Base-by-base conservation (phyloP, 441 rosid species). In the Sinapis alba region DNA sequence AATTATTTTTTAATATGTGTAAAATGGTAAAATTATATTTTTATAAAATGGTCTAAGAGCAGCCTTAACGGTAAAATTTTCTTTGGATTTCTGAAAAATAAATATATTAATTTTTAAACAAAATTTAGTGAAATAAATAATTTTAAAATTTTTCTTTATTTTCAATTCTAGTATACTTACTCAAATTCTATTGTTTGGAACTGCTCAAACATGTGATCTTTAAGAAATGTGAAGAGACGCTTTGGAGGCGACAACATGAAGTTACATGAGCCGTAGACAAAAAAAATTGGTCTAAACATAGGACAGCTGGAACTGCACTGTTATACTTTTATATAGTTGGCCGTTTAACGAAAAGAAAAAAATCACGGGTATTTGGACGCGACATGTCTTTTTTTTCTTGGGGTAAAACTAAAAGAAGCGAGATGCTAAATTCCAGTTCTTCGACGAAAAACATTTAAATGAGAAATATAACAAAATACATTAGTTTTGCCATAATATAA, bases 211-310 rank as follows among this genome's bases (percentile, higher is more conserved):
- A n/a, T n/a, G n/a, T n/a, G n/a, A n/a, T n/a, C n/a, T n/a, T n/a
- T n/a, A n/a, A n/a, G 74, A 75, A 20, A 19, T 69, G 26, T 62
- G 74, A 75, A 69, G 79, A 69, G 74, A 69, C 75, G 70, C 70
- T 68, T 36, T 69, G 3, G 41, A 76, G 20, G 75, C 62, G 80
- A 77, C 80, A 77, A 47, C 76, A 30, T 71, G 74, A 71, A 65
- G 54, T 58, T 45, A 71, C 28, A 70, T 6, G 11, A 65, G 65
- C 19, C 59, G 12, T 68, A 60, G 45, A 61, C 73, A 50, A 24
- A 41, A 27, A 36, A 27, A 13, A 7, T 2, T 38, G 34, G 50
- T 27, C 64, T 34, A 62, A 53, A 53, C 59, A 30, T 76, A 28
- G 23, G 80, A 76, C 80, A 76, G 75, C 75, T 76, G 41, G 28